phyloP scores from a whole-genome alignment of 106 monocot species.

The Dendrobium nobile region DNA sequence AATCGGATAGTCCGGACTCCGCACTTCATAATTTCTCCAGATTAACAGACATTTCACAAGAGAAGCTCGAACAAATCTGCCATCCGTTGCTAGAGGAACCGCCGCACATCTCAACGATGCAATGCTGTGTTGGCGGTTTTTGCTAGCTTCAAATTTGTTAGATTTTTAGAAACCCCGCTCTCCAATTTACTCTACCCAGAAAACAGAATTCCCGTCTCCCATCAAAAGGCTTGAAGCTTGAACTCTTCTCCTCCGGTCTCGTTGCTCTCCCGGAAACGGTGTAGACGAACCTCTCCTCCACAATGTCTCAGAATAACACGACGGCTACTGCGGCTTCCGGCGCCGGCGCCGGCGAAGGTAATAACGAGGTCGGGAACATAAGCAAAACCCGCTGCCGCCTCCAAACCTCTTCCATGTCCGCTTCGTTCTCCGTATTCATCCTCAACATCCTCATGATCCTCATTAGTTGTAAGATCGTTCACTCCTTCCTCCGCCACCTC shows the following conservation, averaged over 20 bases:
- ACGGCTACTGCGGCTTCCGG: not conserved
- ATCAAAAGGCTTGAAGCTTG: not conserved
- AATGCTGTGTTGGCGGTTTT: not conserved
- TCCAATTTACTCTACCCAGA: not conserved
- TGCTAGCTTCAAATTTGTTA: not conserved
- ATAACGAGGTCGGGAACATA: not conserved
- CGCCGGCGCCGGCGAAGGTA: too few species aligned
- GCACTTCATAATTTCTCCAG: not conserved
- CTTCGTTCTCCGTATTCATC: conserved; percentile 23
- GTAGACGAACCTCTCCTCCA: not conserved
- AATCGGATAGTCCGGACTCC: too few species aligned
- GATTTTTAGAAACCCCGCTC: not conserved
- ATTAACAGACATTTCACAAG: too few species aligned
- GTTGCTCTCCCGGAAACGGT: not conserved
- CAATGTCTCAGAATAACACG: not conserved
- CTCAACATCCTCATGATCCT: conserved; percentile 24
- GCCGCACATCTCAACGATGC: too few species aligned
- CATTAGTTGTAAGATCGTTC: conserved; percentile 36
- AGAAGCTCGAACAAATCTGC: too few species aligned
- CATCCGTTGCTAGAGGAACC: too few species aligned
- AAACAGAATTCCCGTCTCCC: not conserved
- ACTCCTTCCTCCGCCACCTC: conserved; percentile 36
- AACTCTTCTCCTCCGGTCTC: not conserved
- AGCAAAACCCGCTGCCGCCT: not conserved
- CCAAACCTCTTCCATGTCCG: not conserved